Evolutionary conservation across 345 rosid genomes (phyloP), one percentile per base, ranked within the genome.

Genomic region (Aquilaria malaccensis): DNA sequence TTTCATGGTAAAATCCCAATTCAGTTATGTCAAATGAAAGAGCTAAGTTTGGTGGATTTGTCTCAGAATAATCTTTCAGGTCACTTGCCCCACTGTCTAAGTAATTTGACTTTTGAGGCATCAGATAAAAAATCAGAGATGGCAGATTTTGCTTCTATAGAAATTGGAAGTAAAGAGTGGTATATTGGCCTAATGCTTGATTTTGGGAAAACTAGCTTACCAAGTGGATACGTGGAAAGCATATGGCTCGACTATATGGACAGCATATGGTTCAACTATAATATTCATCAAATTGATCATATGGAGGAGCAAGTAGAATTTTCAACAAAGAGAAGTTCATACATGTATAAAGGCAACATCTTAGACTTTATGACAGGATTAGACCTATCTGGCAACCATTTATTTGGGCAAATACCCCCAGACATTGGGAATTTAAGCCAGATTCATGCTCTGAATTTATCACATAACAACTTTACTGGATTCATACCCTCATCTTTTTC

Each of bases 331-430:
- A 59, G 48, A 1, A 29, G 15, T 3, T 58, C 66, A 9, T 56
- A 59, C 14, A 22, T 57, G 5, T 72, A 69, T 45, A 2, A 13
- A 1, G 74, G 71, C 3, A 30, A 5, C 3, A 33, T 32, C 29
- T 45, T 61, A 0, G 1, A 1, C 0, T 14, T 2, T 37, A 33
- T 76, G 54, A 53, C 66, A 0, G 79, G 73, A 13, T 37, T 72
- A 0, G 76, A 76, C 14, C 52, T 72, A 32, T 76, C 80, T 3
- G 10, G 30, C 7, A 76, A 76, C 14, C 62, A 46, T 9, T 52
- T 72, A 5, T 15, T n/a, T 0, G 76, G 76, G 5, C 4, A 53
- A 7, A 68, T 76, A 46, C 76, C 79, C 1, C 13, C 3, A 11
- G 63, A 71, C 37, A 6, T 11, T 33, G 63, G 48, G 13, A 47